Base-by-base conservation (phyloP, 495 filamentous ascomycete species). In the Lichenothelia convexa region DNA sequence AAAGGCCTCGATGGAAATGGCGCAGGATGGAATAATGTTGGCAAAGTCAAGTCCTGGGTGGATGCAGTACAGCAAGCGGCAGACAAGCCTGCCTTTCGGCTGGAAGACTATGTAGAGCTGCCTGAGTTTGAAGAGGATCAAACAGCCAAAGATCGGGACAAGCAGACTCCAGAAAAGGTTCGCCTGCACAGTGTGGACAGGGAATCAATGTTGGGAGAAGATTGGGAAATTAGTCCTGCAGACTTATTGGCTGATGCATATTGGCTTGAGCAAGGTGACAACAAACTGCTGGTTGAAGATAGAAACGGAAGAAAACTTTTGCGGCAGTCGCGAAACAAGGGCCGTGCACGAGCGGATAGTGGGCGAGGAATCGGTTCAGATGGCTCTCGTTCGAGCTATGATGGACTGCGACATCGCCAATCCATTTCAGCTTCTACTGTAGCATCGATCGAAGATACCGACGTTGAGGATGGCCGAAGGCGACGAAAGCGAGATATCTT, bases 221-320 rank as follows among this genome's bases (percentile, higher is more conserved):
- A 87, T 41, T 93, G 86, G 85, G 63, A 62, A 2, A 70, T 80
- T 7, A 68, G 71, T 27, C 78, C 84, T 0, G 72, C 75, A 31
- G 85, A 93, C 44, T 67, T 91, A 46, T 57, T 94, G 16, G 80
- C 83, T 1, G 86, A 94, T 56, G 63, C 73, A 8, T 75, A 78
- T 40, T 94, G 86, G 86, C 59, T 84, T 30, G 78, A 91, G 51
- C 74, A 82, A 40, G 70, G 63, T 17, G 58, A 70, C 34, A 80
- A 93, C 49, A 84, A 82, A 48, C 65, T 59, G 32, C 61, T 78
- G 8, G 70, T 91, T 18, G 76, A 87, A 42, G 75, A 86, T 53
- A 69, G 66, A 17, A 60, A 75, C 45, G 82, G 81, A 35, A 62
- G 68, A 8, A 71, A 68, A 30, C 65, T 92, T 4, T 86, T 82